These are phyloP conservation scores for Zoysia japonica DNA, from an alignment of 176 grass and related monocot species.

Conservation along the genomic window DNA sequence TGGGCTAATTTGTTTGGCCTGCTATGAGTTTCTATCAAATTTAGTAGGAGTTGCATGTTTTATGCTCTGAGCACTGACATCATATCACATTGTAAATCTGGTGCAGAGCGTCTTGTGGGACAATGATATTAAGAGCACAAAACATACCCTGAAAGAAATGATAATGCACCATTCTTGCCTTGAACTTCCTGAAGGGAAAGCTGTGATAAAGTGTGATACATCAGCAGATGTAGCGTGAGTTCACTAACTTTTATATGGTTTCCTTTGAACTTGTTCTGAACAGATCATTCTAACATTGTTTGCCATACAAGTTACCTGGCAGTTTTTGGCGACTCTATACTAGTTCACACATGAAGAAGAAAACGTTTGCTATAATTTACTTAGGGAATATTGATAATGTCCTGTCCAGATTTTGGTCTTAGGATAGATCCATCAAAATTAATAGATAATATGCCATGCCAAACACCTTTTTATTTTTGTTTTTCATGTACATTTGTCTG, in stretches of 20 bases:
- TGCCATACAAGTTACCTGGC: constrained; percentile 9
- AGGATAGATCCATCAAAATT: neutral
- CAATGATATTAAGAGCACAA: constrained; percentile 95
- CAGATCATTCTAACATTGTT: constrained; percentile 15
- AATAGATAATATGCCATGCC: neutral
- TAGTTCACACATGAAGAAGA: neutral
- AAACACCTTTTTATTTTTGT: neutral
- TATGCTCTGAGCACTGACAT: constrained; percentile 22
- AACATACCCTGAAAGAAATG: constrained; percentile 89
- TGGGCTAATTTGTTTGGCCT: neutral
- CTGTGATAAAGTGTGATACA: constrained; percentile 72
- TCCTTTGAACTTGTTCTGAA: neutral
- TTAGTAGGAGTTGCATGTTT: constrained; percentile 3
- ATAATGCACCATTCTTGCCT: constrained; percentile 93
- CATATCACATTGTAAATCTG: constrained; percentile 28
- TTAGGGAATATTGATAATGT: neutral
- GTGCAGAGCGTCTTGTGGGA: constrained; percentile 93
- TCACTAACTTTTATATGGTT: constrained; percentile 24
- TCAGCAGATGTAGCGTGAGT: constrained; percentile 80
- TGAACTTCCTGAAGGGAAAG: constrained; percentile 86
- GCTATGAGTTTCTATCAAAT: constrained; percentile 8
- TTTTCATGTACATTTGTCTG: neutral
- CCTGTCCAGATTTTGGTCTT: neutral
- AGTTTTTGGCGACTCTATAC: neutral
- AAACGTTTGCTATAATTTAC: neutral